A percentile compares a stretch with the other conserved stretches of the same genome.
phyloP scores from a whole-genome alignment of 768 basidiomycete genomes.

The Lyophyllum shimeji region DNA sequence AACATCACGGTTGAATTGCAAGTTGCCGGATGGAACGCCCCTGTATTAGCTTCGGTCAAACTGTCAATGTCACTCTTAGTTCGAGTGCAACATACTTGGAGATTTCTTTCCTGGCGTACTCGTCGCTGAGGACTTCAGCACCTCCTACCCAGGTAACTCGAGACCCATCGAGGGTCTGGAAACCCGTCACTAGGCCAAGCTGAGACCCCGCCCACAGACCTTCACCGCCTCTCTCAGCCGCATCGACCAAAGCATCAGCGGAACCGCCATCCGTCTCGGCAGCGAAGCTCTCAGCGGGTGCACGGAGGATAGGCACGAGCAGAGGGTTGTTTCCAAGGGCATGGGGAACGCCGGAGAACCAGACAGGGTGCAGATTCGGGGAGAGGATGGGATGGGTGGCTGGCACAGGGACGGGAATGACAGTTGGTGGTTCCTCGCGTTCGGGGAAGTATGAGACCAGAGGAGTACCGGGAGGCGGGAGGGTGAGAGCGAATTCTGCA shows the following conservation, averaged over 20 bases:
- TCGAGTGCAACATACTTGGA: conserved; percentile 45
- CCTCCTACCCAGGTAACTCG: conserved; percentile 83
- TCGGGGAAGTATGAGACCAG: conserved; percentile 86
- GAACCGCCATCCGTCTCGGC: conserved; percentile 65
- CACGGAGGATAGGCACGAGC: conserved; percentile 78
- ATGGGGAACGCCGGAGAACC: conserved; percentile 74
- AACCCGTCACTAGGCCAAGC: conserved; percentile 79
- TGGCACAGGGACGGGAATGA: conserved; percentile 64
- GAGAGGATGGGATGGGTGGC: conserved; percentile 43
- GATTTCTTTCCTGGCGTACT: conserved; percentile 63
- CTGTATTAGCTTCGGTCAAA: conserved; percentile 28
- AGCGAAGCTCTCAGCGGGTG: conserved; percentile 74
- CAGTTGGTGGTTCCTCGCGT: conserved; percentile 58
- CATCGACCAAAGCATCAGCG: conserved; percentile 66
- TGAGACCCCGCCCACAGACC: conserved; percentile 81
- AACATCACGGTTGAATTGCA: conserved; percentile 70
- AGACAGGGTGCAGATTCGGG: conserved; percentile 54
- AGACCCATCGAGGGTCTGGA: conserved; percentile 80
- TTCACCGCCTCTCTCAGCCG: conserved; percentile 73
- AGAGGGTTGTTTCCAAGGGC: conserved; percentile 73
- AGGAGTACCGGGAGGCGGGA: conserved; percentile 81
- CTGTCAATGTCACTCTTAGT: background rate
- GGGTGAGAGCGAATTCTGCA: conserved; percentile 88
- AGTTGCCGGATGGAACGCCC: conserved; percentile 70
- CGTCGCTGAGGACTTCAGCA: conserved; percentile 76